Percentiles rank a stretch among this genome's conserved stretches.
These are phyloP conservation scores for Cladosporium cucumerinum DNA, from an alignment of 2,329 filamentous ascomycete species.

Conservation along the genomic window DNA sequence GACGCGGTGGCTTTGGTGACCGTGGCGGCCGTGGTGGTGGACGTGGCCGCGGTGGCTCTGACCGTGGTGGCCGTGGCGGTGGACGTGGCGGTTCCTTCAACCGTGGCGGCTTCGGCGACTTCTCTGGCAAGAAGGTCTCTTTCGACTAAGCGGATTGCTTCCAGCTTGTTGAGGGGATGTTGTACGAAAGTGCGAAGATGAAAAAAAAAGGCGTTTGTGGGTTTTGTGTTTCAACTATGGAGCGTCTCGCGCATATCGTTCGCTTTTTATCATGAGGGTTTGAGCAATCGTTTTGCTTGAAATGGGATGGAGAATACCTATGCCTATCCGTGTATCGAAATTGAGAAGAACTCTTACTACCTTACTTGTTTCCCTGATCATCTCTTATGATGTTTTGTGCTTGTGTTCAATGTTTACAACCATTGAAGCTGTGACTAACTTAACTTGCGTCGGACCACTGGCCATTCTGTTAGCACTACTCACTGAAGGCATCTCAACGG, in stretches of 20 bases:
- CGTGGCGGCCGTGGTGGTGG: conserved; percentile 54
- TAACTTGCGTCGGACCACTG: too few species aligned
- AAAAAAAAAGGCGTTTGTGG: conserved; percentile 11
- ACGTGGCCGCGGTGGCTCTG: too few species aligned
- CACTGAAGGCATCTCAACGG: not conserved
- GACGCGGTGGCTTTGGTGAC: conserved; percentile 42
- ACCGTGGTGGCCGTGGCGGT: conserved; percentile 52
- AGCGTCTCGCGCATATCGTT: not conserved
- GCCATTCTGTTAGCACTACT: too few species aligned
- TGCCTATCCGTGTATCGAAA: not conserved
- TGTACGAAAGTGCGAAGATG: conserved; percentile 2
- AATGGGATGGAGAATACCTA: not conserved
- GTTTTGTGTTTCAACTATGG: not conserved
- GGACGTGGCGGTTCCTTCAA: conserved; percentile 47
- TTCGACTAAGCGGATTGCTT: conserved; percentile 42
- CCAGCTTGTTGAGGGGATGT: not conserved
- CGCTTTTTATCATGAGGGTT: not conserved
- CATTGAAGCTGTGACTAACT: not conserved
- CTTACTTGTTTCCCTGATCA: not conserved
- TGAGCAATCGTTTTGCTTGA: not conserved
- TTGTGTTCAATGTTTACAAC: not conserved
- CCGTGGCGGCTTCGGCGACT: conserved; percentile 60
- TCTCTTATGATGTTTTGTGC: not conserved
- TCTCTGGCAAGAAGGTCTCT: conserved; percentile 76
- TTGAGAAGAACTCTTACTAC: not conserved